Base-by-base conservation (phyloP, 495 filamentous ascomycete species). In the Hypoxylon cercidicola region DNA sequence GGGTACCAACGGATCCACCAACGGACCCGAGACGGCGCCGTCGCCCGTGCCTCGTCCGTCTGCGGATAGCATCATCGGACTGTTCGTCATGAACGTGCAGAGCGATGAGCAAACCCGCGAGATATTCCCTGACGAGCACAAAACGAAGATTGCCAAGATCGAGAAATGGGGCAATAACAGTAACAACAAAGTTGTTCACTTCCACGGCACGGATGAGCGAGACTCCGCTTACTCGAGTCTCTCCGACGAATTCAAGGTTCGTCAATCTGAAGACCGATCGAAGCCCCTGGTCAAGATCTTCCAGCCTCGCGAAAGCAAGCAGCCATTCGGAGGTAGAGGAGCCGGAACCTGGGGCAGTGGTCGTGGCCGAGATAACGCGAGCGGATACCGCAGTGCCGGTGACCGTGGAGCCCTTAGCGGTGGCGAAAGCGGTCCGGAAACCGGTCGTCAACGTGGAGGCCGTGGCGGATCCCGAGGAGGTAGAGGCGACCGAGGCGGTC, bases 221-320 rank as follows among this genome's bases (percentile, higher is more conserved):
- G 90, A 90, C 65, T 85, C 82, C 20, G 90, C 92, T 23, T 82
- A 95, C 55, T 84, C 87, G 3, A 88, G 82, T 54, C 82, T 94
- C 40, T 87, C 90, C 5, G 79, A 86, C 3, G 90, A 95, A 6
- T 81, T 88, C 68, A 94, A 92, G 81, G 86, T 84, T 62, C 80
- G 85, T 44, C 79, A 81, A 10, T 78, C 81, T 39, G 82, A 86
- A 46, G 88, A 88, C 50, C 85, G 89, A 51, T 87, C 87, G 57
- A 90, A 89, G 77, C 90, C 91, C 25, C 84, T 89, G 55, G 85
- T 97, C 55, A 92, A 92, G 78, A 87, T 91, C 76, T 95, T 93
- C 75, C 84, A 88, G 68, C 84, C 87, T 20, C 87, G 87, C 25
- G 77, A 84, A 13, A 74, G 75, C 55, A 77, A 79, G 56, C 77